Evolutionary conservation across 2,329 filamentous ascomycete genomes (phyloP).

Genomic region (Curvularia sp.): DNA sequence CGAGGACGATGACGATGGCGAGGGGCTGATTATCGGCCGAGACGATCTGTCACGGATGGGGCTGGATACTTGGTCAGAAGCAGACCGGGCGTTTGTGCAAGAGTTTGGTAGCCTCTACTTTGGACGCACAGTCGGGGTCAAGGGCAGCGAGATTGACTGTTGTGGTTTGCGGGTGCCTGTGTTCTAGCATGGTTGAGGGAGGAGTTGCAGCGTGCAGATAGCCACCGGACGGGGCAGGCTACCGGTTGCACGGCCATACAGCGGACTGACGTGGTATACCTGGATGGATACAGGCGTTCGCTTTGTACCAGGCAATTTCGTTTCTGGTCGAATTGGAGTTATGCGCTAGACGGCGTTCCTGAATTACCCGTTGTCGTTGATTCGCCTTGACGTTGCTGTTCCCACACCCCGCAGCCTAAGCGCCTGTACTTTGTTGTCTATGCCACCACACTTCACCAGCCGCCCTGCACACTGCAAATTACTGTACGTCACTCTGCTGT

Average conservation of each 20-base stretch:
- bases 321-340: constrained; percentile 7
- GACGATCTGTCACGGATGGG: constrained; percentile 75
- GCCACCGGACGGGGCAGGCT: constrained; percentile 13
- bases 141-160: constrained; percentile 75
- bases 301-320: constrained; percentile 2
- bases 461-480: constrained; percentile 7
- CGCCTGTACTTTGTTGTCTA: background rate
- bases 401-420: constrained; percentile 4
- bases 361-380: constrained; percentile 15
- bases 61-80: constrained; percentile 77
- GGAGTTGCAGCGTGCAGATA: background rate
- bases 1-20: constrained; percentile 25
- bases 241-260: constrained; percentile 7
- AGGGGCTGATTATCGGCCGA: constrained; percentile 63
- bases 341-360: constrained; percentile 14
- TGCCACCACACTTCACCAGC: background rate
- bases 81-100: constrained; percentile 72
- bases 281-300: constrained; percentile 2
- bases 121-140: constrained; percentile 66
- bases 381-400: background rate
- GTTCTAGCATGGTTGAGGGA: constrained; percentile 24
- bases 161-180: constrained; percentile 70
- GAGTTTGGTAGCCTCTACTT: constrained; percentile 72
- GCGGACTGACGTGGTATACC: constrained; percentile 1
- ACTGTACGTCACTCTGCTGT: background rate